Percentiles rank a stretch among this genome's conserved stretches.
phyloP scores from a whole-genome alignment of 2,329 filamentous ascomycete species.

The Parafenestella ontariensis region DNA sequence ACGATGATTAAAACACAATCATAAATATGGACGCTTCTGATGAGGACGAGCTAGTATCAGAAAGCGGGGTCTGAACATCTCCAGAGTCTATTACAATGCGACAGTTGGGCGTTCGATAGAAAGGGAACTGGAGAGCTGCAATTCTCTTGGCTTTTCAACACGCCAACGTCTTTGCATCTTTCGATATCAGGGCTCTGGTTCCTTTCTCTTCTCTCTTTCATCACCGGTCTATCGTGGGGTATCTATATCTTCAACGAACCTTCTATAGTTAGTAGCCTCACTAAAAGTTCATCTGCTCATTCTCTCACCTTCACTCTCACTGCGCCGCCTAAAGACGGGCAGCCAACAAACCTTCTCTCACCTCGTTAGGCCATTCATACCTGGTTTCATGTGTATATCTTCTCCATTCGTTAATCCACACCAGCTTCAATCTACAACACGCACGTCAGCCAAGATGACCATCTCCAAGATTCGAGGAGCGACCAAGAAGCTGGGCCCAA shows the following conservation, averaged over 20 bases:
- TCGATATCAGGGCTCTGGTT: too few relatives aligned
- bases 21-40: neutral
- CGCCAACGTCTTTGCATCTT: too few relatives aligned
- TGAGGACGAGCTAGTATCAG: neutral
- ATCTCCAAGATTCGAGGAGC: neutral
- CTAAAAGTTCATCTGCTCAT: neutral
- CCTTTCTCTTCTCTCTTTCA: neutral
- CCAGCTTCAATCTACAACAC: neutral
- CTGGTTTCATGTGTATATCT: too few relatives aligned
- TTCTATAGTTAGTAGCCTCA: neutral
- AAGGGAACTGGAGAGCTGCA: too few relatives aligned
- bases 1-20: neutral
- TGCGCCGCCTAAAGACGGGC: neutral
- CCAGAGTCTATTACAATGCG: too few relatives aligned
- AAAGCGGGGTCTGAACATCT: neutral
- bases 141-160: too few relatives aligned
- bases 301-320: neutral
- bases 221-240: neutral
- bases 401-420: neutral
- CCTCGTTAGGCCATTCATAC: neutral
- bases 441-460: constrained; percentile 4
- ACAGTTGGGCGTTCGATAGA: too few relatives aligned
- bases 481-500: constrained; percentile 1
- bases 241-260: neutral
- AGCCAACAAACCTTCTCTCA: neutral